Conservation (phyloP, 257 asterid genomes). For the Mentha longifolia region DNA sequence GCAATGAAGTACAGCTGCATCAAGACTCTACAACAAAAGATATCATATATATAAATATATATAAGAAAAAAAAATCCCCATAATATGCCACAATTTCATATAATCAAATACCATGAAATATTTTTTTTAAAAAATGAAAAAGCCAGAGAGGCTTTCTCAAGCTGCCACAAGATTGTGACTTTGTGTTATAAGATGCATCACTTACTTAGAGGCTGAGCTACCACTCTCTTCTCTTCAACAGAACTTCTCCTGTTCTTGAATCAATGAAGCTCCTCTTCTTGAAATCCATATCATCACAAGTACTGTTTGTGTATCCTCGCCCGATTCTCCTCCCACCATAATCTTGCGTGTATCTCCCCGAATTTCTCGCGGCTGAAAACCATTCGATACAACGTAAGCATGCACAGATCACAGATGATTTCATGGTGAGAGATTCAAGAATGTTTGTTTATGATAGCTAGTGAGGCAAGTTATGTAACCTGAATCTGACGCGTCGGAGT, state of each 20-base stretch:
- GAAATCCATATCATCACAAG: constrained; percentile 42
- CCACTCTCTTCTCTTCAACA: no score
- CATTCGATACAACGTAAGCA: constrained; percentile 17
- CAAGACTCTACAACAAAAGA: neutral
- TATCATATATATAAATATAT: constrained; percentile 3
- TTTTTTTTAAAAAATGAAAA: neutral
- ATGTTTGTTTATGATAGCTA: neutral
- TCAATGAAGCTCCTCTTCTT: constrained; percentile 12
- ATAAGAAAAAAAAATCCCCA: constrained; percentile 28
- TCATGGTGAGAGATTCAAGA: neutral
- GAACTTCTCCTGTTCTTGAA: no score
- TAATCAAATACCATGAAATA: constrained; percentile 13
- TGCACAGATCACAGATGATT: neutral
- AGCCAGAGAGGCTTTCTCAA: constrained; percentile 16
- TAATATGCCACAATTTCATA: constrained; percentile 38
- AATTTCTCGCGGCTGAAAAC: constrained; percentile 79
- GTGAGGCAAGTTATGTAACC: constrained; percentile 44
- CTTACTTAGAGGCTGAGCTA: constrained; percentile 15
- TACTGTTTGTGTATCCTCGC: constrained; percentile 85
- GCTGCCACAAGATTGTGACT: constrained; percentile 37
- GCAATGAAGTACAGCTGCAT: neutral
- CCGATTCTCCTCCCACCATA: constrained; percentile 95
- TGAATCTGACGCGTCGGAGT: constrained; percentile 95
- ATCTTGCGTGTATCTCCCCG: constrained; percentile 80
- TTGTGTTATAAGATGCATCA: constrained; percentile 23